phyloP scores from a whole-genome alignment of 495 filamentous ascomycete genomes.

The Xylaria nigripes region DNA sequence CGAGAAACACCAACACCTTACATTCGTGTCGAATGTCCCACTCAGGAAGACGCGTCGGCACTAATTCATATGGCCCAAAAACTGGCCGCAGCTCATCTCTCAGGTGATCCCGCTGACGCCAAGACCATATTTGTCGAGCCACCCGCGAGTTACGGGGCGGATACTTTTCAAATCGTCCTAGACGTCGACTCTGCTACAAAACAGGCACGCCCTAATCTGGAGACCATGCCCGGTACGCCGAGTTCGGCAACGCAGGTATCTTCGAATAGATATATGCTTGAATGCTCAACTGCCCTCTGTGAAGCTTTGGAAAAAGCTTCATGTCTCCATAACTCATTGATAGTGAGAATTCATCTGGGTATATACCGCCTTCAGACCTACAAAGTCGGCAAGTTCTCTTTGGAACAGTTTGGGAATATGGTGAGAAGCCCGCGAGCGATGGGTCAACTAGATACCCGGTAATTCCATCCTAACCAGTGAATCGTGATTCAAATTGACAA shows the following conservation, averaged over 20 bases:
- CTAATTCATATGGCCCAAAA: conserved; percentile 21
- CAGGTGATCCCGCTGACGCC: background rate
- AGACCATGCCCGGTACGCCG: background rate
- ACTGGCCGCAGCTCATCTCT: conserved; percentile 18
- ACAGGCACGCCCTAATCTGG: conserved; percentile 8
- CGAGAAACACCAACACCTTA: conserved; percentile 4
- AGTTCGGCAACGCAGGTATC: background rate
- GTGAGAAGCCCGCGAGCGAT: conserved; percentile 28
- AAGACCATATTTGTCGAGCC: conserved; percentile 18
- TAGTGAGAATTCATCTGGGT: conserved; percentile 53
- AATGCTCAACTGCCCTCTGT: conserved; percentile 14
- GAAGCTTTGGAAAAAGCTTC: conserved; percentile 19
- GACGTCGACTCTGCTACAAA: background rate
- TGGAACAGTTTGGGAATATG: conserved; percentile 45
- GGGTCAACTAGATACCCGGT: conserved; percentile 31
- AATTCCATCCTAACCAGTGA: conserved; percentile 8
- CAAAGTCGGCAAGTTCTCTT: conserved; percentile 32
- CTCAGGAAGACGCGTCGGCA: conserved; percentile 3
- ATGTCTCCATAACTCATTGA: conserved; percentile 28
- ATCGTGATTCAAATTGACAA: conserved; percentile 6
- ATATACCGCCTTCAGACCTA: conserved; percentile 42
- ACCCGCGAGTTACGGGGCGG: conserved; percentile 1
- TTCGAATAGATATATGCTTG: conserved; percentile 5
- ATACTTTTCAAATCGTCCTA: conserved; percentile 10
- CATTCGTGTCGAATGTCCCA: conserved; percentile 9